Evolutionary conservation across 148 eudicot species (phyloP), one percentile per base, ranked within the genome.

Genomic region (Persicaria maculosa): DNA sequence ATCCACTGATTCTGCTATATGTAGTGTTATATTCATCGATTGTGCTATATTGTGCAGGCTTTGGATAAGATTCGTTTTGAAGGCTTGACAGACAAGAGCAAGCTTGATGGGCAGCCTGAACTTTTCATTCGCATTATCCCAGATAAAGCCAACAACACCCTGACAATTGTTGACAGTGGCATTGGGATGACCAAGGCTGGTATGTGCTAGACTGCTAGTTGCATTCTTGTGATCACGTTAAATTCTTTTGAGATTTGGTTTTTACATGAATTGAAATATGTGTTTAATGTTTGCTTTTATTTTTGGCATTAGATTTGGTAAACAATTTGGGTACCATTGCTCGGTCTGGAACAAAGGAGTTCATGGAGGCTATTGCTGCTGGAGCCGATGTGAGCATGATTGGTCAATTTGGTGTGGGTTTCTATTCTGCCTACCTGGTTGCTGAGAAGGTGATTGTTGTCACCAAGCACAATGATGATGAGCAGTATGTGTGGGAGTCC

Each of bases 381-480:
- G 96, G 96, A 69, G 96, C 96, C 75, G 96, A 91, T 77, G 96
- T 88, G 11, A 91, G 96, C 76, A 88, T 91, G 92, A 88, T 88
- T 77, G 90, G 92, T 78, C 92, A 88, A 77, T 88, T 88, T 64
- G 92, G 92, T 80, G 92, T 88, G 4, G 90, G 92, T 50, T 88
- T 88, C 81, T 88, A 88, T 81, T 88, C 92, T 48, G 84, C 96
- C n/a, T 91, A 91, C 82, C 82, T 91, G 79, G 96, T 91, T 77
- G 93, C 96, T 12, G 96, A 91, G 61, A 91, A 84, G 83, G 96
- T 91, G 14, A 81, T 91, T 22, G 96, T 91, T 45, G 88, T 91
- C 59, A 80, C 93, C 2, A 91, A 91, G 86, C 96, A 91, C 85
- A 88, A 88, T 14, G 96, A 91, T 25, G 96, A 88, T 20, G 92